Evolutionary conservation across 2,329 filamentous ascomycete species (phyloP).

Genomic region (Bipolaris sorokiniana): DNA sequence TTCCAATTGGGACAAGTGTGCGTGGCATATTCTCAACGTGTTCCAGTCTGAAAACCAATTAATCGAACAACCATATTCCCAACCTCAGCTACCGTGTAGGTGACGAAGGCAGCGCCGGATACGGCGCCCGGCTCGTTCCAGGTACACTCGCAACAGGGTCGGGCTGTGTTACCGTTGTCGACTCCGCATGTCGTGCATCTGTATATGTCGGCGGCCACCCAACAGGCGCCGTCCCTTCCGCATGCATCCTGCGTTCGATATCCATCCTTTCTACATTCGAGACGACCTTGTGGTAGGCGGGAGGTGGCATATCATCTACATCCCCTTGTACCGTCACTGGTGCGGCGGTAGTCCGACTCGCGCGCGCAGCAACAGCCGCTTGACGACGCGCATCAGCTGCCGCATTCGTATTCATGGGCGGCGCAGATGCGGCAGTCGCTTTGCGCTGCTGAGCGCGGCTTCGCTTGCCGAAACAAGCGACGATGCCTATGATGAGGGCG

Average conservation of each 20-base stretch:
- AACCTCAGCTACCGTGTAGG: not conserved
- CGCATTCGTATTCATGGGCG: not conserved
- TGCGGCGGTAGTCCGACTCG: not conserved
- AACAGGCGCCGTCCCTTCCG: not conserved
- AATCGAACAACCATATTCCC: not conserved
- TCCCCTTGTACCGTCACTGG: not conserved
- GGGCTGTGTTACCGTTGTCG: not conserved
- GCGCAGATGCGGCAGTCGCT: not conserved
- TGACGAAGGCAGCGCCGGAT: slow-evolving; percentile 4
- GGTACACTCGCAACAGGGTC: not conserved
- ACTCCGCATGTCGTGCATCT: not conserved
- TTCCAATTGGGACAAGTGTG: not conserved
- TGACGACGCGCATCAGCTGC: not conserved
- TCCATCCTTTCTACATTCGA: not conserved
- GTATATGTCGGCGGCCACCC: slow-evolving; percentile 5
- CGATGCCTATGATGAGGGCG: not conserved
- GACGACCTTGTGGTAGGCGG: slow-evolving; percentile 10
- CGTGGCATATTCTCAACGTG: not conserved
- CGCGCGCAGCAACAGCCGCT: not conserved
- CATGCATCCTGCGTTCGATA: not conserved
- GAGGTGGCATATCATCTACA: not conserved
- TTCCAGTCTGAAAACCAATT: too few species aligned
- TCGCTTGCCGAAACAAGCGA: not conserved
- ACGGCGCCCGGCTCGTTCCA: not conserved
- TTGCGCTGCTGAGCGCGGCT: not conserved